Evolutionary conservation across 345 rosid species (phyloP).

Genomic region (Pugionium cornutum): DNA sequence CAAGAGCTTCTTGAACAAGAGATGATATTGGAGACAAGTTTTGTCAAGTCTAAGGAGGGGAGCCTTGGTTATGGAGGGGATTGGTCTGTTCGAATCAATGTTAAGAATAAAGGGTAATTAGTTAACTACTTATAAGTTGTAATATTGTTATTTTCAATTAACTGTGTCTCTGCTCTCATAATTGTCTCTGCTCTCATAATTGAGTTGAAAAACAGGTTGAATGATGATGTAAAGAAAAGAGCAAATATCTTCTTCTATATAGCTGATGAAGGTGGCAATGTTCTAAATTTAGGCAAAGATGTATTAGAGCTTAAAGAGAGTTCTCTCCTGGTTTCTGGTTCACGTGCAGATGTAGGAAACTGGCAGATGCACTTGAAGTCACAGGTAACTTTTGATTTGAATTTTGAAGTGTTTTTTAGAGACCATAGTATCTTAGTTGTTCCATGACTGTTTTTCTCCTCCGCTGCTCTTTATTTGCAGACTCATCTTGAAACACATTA

Average conservation of each 20-base stretch:
- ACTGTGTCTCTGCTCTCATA: not conserved
- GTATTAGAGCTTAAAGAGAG: slow-evolving; percentile 36
- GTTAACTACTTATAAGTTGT: slow-evolving; percentile 5
- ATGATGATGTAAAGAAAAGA: slow-evolving; percentile 52
- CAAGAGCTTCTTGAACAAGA: slow-evolving; percentile 72
- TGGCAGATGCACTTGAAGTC: slow-evolving; percentile 88
- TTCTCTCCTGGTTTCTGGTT: slow-evolving; percentile 72
- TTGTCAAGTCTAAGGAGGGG: slow-evolving; percentile 67
- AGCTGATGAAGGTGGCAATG: slow-evolving; percentile 77
- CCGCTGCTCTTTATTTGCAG: slow-evolving; percentile 43
- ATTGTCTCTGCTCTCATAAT: not conserved
- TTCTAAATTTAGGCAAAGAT: slow-evolving; percentile 50
- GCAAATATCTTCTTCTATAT: slow-evolving; percentile 80
- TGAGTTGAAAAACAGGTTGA: slow-evolving; percentile 42
- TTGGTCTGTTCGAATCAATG: slow-evolving; percentile 75
- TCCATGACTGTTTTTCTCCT: not conserved
- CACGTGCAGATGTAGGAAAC: slow-evolving; percentile 58
- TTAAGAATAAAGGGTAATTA: slow-evolving; percentile 51
- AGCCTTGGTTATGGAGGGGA: slow-evolving; percentile 96
- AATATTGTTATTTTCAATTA: no score
- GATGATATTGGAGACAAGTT: slow-evolving; percentile 66
- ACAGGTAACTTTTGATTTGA: slow-evolving; percentile 46
- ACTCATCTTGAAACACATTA: slow-evolving; percentile 63
- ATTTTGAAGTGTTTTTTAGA: slow-evolving; percentile 2
- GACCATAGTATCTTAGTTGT: slow-evolving; percentile 5